Base-by-base conservation (phyloP, 2,329 filamentous ascomycete genomes). In the Magnaporthales sp. region DNA sequence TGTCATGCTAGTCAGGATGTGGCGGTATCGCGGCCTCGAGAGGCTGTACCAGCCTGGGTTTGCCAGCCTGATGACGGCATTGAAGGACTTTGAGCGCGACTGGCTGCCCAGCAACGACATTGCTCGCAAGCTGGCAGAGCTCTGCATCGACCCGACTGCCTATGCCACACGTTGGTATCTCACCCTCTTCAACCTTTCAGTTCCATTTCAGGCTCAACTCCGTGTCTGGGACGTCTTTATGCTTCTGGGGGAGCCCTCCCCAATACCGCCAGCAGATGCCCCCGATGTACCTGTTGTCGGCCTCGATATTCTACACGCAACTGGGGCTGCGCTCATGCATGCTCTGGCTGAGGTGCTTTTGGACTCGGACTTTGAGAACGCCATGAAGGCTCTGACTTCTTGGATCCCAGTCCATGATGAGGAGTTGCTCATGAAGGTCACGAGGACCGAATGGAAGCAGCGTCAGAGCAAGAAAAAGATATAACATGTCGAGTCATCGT, bases 181-280 rank as follows among this genome's bases (percentile, higher is more conserved):
- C 65, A 99, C 95, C 1, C 83, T 99, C 9, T 99, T 99, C 84
- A 98, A 98, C 78, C 90, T 98, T 74, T 96, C 92, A 19, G 91
- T 99, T 65, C 95, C 95, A 0, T 99, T 98, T 73, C 86, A 92
- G 0, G 93, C 94, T 3, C 95, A 98, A 77, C 87, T 99, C 46
- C 90, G 95, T 63, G 91, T 99, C 19, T 99, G 95, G 95, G 95
- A 99, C 74, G 91, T 97, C 1, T 98, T 98, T 78, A 92, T 99
- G 86, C 86, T 99, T 15, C 86, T 98, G 13, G 95, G 94, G 62
- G 92, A 94, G 71, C 83, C 84, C 10, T 65, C 63, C 6, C 46
- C 51, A n/a, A 65, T 27, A 19, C 19, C 38, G 6, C 4, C 73
- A 70, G 24, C 67, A 66, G 10, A 67, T 67, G 19, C 67, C 72